Percentiles rank a stretch among this genome's conserved stretches.
phyloP scores from a whole-genome alignment of 192 early-diverging fungal genomes.

The Chytriomyces sp. region DNA sequence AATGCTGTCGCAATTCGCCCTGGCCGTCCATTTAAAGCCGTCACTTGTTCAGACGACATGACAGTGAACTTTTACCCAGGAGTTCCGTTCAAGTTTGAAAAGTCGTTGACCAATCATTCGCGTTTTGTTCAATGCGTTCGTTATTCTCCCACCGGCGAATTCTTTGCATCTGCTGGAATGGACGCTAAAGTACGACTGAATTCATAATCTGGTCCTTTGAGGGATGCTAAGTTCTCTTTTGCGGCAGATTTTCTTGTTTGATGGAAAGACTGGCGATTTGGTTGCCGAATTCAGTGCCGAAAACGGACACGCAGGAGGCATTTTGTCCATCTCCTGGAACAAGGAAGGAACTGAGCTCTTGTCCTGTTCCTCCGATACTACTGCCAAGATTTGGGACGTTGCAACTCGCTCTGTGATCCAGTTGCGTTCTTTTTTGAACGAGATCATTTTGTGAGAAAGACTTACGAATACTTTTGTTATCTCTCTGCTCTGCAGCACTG shows the following conservation, averaged over 20 bases:
- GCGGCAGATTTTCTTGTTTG: constrained; percentile 81
- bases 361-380: constrained; percentile 85
- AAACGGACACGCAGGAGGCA: constrained; percentile 74
- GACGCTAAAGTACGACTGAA: constrained; percentile 73
- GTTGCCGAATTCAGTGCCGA: constrained; percentile 36
- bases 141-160: constrained; percentile 79
- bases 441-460: neutral
- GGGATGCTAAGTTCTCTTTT: neutral
- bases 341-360: constrained; percentile 75
- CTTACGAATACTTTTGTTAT: constrained; percentile 15
- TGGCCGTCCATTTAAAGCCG: constrained; percentile 87
- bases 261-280: constrained; percentile 86
- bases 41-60: constrained; percentile 89
- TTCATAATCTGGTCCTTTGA: neutral
- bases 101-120: constrained; percentile 75
- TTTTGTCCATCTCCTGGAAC: constrained; percentile 89
- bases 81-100: constrained; percentile 85
- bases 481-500: constrained; percentile 6
- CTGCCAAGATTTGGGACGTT: constrained; percentile 92
- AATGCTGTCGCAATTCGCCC: constrained; percentile 91
- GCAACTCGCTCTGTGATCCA: constrained; percentile 67
- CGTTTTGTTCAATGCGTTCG: constrained; percentile 91
- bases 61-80: constrained; percentile 90
- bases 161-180: constrained; percentile 82
- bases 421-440: constrained; percentile 41